These are phyloP conservation scores for Blastomyces silverae DNA, from an alignment of 2,329 filamentous ascomycete genomes.

Conservation along the genomic window DNA sequence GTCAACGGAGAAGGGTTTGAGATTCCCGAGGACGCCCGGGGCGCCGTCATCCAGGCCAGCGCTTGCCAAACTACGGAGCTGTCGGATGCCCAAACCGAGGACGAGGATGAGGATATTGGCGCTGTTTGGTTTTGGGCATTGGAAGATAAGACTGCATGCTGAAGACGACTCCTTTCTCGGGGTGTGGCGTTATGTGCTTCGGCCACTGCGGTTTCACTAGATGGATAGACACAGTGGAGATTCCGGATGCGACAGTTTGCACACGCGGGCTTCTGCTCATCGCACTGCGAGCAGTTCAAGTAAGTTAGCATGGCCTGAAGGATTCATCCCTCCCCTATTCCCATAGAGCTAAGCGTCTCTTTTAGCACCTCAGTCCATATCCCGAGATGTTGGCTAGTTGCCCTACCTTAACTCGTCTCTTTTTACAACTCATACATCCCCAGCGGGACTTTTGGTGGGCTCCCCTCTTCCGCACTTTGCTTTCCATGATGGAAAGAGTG, in stretches of 20 bases:
- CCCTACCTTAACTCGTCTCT: constrained; percentile 9
- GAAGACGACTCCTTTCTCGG: background rate
- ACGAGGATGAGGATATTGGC: background rate
- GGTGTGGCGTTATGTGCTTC: background rate
- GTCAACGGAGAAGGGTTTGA: background rate
- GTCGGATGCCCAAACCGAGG: background rate
- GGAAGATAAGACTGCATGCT: background rate
- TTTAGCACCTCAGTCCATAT: background rate
- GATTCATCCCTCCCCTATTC: background rate
- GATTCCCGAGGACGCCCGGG: background rate
- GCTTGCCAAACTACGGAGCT: background rate
- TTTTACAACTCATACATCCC: constrained; percentile 10
- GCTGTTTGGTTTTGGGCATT: background rate
- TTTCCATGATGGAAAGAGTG: background rate
- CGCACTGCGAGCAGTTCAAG: constrained; percentile 7
- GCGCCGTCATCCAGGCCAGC: background rate
- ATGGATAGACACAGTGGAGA: constrained; percentile 10
- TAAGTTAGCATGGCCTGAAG: background rate
- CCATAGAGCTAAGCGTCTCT: background rate
- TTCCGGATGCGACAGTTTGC: constrained; percentile 14
- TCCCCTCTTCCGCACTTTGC: background rate
- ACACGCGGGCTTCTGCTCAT: constrained; percentile 17
- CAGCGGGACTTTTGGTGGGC: constrained; percentile 9
- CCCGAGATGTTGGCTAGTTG: background rate
- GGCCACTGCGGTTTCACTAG: background rate